Conservation (phyloP, 75 land plant genomes). For the Picea glauca region DNA sequence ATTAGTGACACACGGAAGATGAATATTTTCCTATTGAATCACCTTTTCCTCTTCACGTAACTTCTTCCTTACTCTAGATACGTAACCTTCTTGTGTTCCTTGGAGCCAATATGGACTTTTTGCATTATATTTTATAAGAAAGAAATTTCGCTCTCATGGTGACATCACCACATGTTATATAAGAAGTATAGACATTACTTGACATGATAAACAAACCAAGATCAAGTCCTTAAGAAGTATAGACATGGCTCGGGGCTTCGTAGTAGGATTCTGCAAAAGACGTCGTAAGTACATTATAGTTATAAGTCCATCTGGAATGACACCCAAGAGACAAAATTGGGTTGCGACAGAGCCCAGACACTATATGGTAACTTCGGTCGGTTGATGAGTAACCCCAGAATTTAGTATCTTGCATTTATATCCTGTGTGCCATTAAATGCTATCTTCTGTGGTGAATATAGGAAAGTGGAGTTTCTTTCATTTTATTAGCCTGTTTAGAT, state of each 20-base stretch:
- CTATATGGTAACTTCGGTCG: too few relatives aligned
- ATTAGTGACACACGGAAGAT: too few relatives aligned
- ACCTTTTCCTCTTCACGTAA: too few relatives aligned
- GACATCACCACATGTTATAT: not conserved
- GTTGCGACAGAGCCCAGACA: too few relatives aligned
- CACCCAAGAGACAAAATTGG: too few relatives aligned
- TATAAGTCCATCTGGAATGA: not conserved
- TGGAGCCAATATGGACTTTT: not conserved
- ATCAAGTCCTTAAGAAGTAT: conserved; percentile 24
- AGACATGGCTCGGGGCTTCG: not conserved
- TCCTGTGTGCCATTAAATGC: not conserved
- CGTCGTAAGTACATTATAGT: not conserved
- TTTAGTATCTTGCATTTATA: not conserved
- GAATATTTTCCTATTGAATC: too few relatives aligned
- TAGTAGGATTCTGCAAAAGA: not conserved
- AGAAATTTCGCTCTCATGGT: conserved; percentile 30
- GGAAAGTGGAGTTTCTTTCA: not conserved
- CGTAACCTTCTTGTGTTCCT: too few relatives aligned
- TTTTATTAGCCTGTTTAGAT: not conserved
- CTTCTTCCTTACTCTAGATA: too few relatives aligned
- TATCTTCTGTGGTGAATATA: not conserved
- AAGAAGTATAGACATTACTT: too few relatives aligned
- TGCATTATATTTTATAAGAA: conserved; percentile 15
- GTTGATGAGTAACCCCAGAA: not conserved
- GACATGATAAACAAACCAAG: conserved; percentile 14